These are phyloP conservation scores for Xylariaceae sp. DNA, from an alignment of 2,329 filamentous ascomycete genomes.

Conservation along the genomic window DNA sequence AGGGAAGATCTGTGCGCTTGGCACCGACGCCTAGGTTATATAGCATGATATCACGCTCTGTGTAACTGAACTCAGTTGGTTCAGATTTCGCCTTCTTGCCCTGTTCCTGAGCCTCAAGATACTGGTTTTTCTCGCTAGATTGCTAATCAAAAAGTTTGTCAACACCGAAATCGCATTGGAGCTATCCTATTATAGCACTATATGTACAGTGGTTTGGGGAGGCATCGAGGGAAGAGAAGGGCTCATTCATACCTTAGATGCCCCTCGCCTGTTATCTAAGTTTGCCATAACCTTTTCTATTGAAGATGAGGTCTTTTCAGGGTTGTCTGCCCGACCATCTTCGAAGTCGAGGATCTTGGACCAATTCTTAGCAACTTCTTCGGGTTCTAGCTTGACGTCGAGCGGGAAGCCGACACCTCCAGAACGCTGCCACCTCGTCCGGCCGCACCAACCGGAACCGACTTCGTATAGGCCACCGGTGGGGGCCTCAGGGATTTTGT, in stretches of 20 bases:
- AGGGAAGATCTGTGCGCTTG: slow-evolving; percentile 84
- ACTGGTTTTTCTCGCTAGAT: slow-evolving; percentile 61
- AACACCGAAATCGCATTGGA: slow-evolving; percentile 29
- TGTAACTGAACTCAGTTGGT: slow-evolving; percentile 80
- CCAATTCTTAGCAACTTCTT: slow-evolving; percentile 80
- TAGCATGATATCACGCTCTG: slow-evolving; percentile 87
- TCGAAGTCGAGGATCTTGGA: slow-evolving; percentile 85
- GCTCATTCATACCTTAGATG: slow-evolving; percentile 69
- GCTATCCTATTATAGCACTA: slow-evolving; percentile 36
- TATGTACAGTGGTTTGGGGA: slow-evolving; percentile 33
- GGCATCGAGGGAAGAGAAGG: slow-evolving; percentile 38
- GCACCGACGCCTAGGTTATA: slow-evolving; percentile 96
- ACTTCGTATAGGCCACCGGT: slow-evolving; percentile 94
- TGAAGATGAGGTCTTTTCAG: slow-evolving; percentile 77
- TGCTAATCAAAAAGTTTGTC: slow-evolving; percentile 34
- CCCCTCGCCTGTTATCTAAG: slow-evolving; percentile 75
- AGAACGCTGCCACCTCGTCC: slow-evolving; percentile 92
- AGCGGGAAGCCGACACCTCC: slow-evolving; percentile 92
- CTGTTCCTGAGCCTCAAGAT: slow-evolving; percentile 79
- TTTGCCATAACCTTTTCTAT: slow-evolving; percentile 81
- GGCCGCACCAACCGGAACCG: slow-evolving; percentile 90
- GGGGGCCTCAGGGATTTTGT: slow-evolving; percentile 82
- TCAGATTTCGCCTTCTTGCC: slow-evolving; percentile 62
- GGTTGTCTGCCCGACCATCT: slow-evolving; percentile 85
- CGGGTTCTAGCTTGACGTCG: slow-evolving; percentile 81